Evolutionary conservation across 1,139 yeast species (phyloP).

Genomic region (Protomyces inundatus): DNA sequence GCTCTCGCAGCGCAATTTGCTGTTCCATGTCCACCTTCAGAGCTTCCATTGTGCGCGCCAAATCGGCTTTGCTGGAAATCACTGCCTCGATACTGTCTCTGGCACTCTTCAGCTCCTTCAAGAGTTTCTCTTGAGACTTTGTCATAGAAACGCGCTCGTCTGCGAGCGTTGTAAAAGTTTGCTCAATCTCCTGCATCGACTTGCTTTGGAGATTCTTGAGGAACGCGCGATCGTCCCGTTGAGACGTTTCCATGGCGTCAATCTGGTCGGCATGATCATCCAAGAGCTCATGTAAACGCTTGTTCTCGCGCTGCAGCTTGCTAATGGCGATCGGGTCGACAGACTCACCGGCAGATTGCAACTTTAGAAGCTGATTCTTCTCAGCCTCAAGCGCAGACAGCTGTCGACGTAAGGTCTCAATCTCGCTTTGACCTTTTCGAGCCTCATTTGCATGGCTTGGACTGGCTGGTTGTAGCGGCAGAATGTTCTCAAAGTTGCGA

Average conservation of each 20-base stretch:
- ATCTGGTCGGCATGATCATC: constrained; percentile 28
- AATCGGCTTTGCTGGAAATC: background rate
- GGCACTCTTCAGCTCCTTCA: constrained; percentile 18
- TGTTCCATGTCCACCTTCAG: background rate
- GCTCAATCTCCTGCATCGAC: constrained; percentile 25
- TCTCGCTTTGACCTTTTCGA: constrained; percentile 1
- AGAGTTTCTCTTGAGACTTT: constrained; percentile 15
- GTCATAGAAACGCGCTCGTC: constrained; percentile 16
- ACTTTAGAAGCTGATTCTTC: background rate
- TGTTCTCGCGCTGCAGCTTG: constrained; percentile 26
- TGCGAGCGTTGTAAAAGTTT: constrained; percentile 24
- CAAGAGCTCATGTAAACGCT: constrained; percentile 27
- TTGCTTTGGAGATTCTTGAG: constrained; percentile 24
- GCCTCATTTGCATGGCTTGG: background rate
- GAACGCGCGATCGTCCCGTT: constrained; percentile 16
- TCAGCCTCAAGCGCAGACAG: background rate
- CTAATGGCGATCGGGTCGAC: background rate
- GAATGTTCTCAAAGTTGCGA: constrained; percentile 9
- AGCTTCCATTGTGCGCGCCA: constrained; percentile 3
- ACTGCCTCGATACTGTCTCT: constrained; percentile 9
- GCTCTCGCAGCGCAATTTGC: constrained; percentile 5
- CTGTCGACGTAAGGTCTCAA: background rate
- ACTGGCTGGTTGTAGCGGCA: background rate
- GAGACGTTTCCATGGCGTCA: constrained; percentile 24
- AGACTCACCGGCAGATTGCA: background rate